Base-by-base conservation (phyloP, 306 rosid genomes). In the Trichosanthes truncata region DNA sequence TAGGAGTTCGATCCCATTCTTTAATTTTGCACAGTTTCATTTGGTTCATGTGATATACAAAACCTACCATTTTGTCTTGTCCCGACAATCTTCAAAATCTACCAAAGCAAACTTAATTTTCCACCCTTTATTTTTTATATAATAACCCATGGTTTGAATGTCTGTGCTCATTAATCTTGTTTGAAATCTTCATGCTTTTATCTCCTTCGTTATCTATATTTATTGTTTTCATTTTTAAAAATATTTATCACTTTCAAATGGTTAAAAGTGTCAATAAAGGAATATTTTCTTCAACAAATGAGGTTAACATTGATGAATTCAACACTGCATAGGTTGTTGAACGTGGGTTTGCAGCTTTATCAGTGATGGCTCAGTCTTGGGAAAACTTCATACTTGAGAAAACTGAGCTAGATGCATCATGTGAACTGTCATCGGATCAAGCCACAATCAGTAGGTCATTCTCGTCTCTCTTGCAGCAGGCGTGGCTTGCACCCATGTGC, bases 311-410 rank as follows among this genome's bases (percentile, higher is more conserved):
- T 74, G 79, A 77, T 85, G 38, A 67, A 69, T 55, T 52, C 40
- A 77, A 35, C 51, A 46, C 36, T 77, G 48, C 80, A 60, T 77
- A 68, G 98, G 92, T 91, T 79, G 92, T 93, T 80, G 97, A 86
- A 84, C 89, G 67, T 73, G 98, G 92, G 81, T 87, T 91, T 72
- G 84, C 91, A 57, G 84, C 98, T 72, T 83, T 91, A 82, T 94
- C 96, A 68, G 87, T 84, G 83, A 90, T 93, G 87, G 91, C 89
- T 81, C 89, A 80, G 83, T 87, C 87, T 77, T 93, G 98, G 98
- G 96, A 89, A 67, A 84, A 43, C 75, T 88, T 86, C 43, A 76
- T 87, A 43, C 87, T 89, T 43, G 96, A 89, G 75, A 90, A 87
- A 81, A 78, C 80, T 29, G 97, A 89, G 65, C 87, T 63, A 14